phyloP scores from a whole-genome alignment of 1,284 basidiomycete species.

The Moniliophthora roreri region DNA sequence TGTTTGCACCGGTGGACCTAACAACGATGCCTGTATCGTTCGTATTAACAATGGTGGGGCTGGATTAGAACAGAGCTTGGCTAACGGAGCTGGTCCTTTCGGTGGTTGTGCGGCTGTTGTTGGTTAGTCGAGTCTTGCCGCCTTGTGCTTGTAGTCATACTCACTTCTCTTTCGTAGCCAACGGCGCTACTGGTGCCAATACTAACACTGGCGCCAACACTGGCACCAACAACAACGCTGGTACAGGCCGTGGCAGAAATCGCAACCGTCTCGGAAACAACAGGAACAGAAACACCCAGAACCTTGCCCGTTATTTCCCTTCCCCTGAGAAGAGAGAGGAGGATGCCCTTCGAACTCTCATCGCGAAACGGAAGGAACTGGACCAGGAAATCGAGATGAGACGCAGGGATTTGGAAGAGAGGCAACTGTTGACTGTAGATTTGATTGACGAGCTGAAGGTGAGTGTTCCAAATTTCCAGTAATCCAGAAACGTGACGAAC shows the following conservation, averaged over 20 bases:
- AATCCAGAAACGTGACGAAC: not conserved
- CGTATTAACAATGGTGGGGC: conserved; percentile 23
- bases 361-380: conserved; percentile 5
- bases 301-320: conserved; percentile 1
- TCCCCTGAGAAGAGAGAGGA: not conserved
- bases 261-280: not conserved
- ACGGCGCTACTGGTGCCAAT: conserved; percentile 3
- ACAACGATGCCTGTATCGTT: conserved; percentile 18
- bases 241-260: not conserved
- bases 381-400: conserved; percentile 8
- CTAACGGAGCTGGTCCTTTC: conserved; percentile 23
- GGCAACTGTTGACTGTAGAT: conserved; percentile 20
- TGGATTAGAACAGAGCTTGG: conserved; percentile 15
- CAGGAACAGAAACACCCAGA: not conserved
- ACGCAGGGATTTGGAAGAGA: conserved; percentile 16
- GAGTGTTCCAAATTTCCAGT: not conserved
- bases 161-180: not conserved
- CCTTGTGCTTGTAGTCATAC: not conserved
- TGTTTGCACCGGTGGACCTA: conserved; percentile 20
- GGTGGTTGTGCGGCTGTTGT: conserved; percentile 21
- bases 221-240: not conserved
- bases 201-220: conserved; percentile 1
- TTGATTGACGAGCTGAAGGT: conserved; percentile 22
- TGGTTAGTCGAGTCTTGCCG: not conserved
- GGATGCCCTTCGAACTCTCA: conserved; percentile 10